Evolutionary conservation across 2,329 filamentous ascomycete genomes (phyloP), one percentile per base, ranked within the genome.

Genomic region (Pezicula rhizophila): DNA sequence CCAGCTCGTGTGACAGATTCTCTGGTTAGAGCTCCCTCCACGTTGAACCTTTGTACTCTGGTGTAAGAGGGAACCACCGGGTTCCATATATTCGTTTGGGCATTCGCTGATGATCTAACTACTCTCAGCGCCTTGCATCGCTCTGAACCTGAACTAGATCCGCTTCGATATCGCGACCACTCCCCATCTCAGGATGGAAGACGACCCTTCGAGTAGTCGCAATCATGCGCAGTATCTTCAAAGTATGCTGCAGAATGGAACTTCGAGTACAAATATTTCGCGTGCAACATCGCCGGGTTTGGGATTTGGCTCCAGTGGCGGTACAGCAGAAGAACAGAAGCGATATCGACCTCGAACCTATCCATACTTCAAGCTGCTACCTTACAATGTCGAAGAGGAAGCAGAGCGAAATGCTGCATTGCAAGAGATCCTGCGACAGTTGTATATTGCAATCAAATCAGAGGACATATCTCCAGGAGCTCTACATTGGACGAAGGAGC

Each of bases 401-500:
- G 66, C 76, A 31, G 80, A 90, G 68, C 81, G 91, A 55, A 84
- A 95, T 64, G 78, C 77, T 45, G 89, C 91, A 53, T 74, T 99
- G 42, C 78, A 85, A 41, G 89, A 90, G 65, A 97, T 96, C 60
- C 77, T 97, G 58, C 93, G 91, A 66, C 88, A 96, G 63, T 84
- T 99, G 26, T 97, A 96, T 67, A 88, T 96, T 59, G 82, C 92
- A 49, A 77, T 99, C 55, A 85, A 90, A 64, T 86, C 93, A 3
- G 90, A 96, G 57, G 93, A 99, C 68, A 97, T 97, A 68, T 85
- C 87, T 20, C 89, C 92, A 0, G 93, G 93, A 31, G 93, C 92
- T 25, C 77, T 96, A 52, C 92, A 99, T 69, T 99, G 93, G 93
- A 96, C 93, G 14, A 84, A 92, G 58, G 93, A 99, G 78, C 84